phyloP scores from a whole-genome alignment of 306 rosid genomes.

The Calophaca sinica region DNA sequence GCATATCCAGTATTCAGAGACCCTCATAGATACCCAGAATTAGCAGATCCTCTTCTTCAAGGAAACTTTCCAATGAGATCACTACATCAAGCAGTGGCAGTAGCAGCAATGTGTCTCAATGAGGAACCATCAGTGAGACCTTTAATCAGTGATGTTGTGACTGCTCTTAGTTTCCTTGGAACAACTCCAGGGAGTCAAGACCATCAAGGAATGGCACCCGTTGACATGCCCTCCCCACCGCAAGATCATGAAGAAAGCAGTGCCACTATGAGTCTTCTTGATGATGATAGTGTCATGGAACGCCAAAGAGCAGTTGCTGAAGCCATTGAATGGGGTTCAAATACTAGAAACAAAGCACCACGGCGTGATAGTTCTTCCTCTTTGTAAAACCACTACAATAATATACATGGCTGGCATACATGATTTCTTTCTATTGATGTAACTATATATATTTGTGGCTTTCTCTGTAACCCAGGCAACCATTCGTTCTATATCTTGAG shows the following conservation, averaged over 20 bases:
- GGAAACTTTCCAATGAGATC: slow-evolving; percentile 64
- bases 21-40: slow-evolving; percentile 53
- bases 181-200: slow-evolving; percentile 38
- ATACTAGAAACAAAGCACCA: slow-evolving; percentile 54
- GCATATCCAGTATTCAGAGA: slow-evolving; percentile 77
- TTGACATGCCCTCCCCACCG: slow-evolving; percentile 50
- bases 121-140: slow-evolving; percentile 86
- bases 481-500: no score
- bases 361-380: slow-evolving; percentile 51
- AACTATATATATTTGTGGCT: not conserved
- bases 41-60: slow-evolving; percentile 73
- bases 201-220: not conserved
- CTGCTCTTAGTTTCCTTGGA: slow-evolving; percentile 84
- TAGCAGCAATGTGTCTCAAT: slow-evolving; percentile 94
- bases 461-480: no score
- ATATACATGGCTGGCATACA: not conserved
- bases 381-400: slow-evolving; percentile 42
- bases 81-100: slow-evolving; percentile 87
- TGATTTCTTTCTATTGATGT: not conserved
- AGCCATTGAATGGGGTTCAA: slow-evolving; percentile 92
- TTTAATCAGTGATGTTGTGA: slow-evolving; percentile 81
- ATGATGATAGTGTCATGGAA: slow-evolving; percentile 49
- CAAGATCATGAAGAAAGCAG: not conserved
- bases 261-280: slow-evolving; percentile 24
- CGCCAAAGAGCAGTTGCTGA: slow-evolving; percentile 84